Percentiles rank a stretch among this genome's conserved stretches.
Conservation (phyloP, 2,329 filamentous ascomycete species). For the Scleromitrula shiraiana region DNA sequence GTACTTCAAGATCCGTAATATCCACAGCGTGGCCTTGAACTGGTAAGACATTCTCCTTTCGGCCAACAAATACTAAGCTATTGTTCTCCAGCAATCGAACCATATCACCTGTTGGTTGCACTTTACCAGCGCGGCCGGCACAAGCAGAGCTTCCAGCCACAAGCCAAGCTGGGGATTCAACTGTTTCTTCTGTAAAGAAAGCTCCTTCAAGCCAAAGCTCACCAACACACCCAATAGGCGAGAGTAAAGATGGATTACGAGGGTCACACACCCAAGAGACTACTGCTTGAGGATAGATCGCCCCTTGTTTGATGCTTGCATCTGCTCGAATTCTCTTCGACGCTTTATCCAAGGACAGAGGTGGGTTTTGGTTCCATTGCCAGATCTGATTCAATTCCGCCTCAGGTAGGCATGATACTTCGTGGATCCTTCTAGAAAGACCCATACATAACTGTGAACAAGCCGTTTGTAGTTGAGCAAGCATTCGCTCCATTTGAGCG, state of each 20-base stretch:
- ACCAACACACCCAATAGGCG: constrained; percentile 34
- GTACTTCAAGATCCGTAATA: constrained; percentile 33
- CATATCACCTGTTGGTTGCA: constrained; percentile 48
- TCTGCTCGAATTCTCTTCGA: constrained; percentile 19
- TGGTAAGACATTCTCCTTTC: constrained; percentile 42
- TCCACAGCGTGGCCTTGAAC: constrained; percentile 34
- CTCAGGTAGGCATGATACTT: constrained; percentile 28
- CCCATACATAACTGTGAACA: constrained; percentile 20
- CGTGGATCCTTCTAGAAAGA: constrained; percentile 21
- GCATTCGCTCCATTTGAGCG: constrained; percentile 32
- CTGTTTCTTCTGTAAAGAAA: constrained; percentile 43
- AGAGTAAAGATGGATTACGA: constrained; percentile 30
- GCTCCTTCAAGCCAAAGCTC: constrained; percentile 36
- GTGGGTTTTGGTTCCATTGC: constrained; percentile 34
- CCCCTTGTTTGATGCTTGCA: constrained; percentile 19
- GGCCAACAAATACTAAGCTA: constrained; percentile 48
- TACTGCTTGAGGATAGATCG: constrained; percentile 31
- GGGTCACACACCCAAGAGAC: constrained; percentile 29
- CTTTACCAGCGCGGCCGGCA: constrained; percentile 27
- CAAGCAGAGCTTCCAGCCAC: constrained; percentile 28
- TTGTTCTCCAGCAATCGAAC: constrained; percentile 44
- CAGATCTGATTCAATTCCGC: constrained; percentile 36
- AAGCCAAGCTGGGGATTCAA: constrained; percentile 39
- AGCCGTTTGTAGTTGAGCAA: constrained; percentile 29
- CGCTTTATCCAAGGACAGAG: constrained; percentile 29